Conservation (phyloP, 768 basidiomycete genomes). For the Russula compacta region DNA sequence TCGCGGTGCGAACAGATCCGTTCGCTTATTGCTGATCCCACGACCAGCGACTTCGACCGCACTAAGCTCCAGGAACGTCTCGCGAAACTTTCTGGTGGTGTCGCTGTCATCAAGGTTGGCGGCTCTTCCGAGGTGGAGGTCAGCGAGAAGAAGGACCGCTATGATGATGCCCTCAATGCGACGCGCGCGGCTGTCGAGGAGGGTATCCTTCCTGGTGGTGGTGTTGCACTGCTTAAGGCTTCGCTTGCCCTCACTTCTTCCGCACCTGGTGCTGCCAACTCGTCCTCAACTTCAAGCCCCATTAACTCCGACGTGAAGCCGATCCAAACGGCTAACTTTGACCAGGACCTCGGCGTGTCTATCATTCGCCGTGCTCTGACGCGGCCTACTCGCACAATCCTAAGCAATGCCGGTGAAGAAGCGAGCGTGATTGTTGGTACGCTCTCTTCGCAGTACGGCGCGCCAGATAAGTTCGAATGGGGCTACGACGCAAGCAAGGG, state of each 20-base stretch:
- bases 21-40: slow-evolving; percentile 64
- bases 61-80: slow-evolving; percentile 95
- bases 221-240: slow-evolving; percentile 86
- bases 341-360: slow-evolving; percentile 90
- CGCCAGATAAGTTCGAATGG: slow-evolving; percentile 70
- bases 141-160: slow-evolving; percentile 98
- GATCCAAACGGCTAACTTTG: slow-evolving; percentile 84
- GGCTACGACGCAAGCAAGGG: slow-evolving; percentile 90
- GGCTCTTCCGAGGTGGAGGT: slow-evolving; percentile 93
- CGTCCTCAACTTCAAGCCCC: not conserved
- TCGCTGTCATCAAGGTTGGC: slow-evolving; percentile 97
- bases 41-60: slow-evolving; percentile 89
- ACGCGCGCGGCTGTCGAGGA: slow-evolving; percentile 98
- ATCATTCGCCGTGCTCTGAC: slow-evolving; percentile 85
- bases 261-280: slow-evolving; percentile 22
- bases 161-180: slow-evolving; percentile 96
- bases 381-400: slow-evolving; percentile 79
- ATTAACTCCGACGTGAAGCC: slow-evolving; percentile 50
- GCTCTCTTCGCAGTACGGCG: slow-evolving; percentile 58
- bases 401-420: slow-evolving; percentile 92
- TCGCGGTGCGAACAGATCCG: slow-evolving; percentile 97
- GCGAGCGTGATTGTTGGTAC: slow-evolving; percentile 87
- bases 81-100: slow-evolving; percentile 92
- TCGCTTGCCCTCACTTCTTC: slow-evolving; percentile 55
- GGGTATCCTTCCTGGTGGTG: slow-evolving; percentile 95